Evolutionary conservation across 2,329 filamentous ascomycete species (phyloP).

Genomic region (Fusarium mundagurra): DNA sequence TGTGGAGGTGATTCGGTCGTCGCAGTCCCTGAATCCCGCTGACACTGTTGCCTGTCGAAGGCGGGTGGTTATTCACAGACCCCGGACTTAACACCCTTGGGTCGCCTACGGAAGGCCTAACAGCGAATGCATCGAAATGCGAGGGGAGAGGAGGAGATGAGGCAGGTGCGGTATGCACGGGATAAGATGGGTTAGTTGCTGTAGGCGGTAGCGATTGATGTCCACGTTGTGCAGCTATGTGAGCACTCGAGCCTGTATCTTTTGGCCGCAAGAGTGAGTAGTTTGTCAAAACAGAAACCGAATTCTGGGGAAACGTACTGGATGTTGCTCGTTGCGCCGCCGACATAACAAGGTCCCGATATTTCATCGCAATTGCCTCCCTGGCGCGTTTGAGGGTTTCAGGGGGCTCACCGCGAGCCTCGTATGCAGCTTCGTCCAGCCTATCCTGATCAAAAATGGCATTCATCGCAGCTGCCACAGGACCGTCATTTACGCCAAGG

Average conservation of each 20-base stretch:
- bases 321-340: slow-evolving; percentile 3
- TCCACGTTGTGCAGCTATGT: slow-evolving; percentile 7
- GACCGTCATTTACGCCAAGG: slow-evolving; percentile 38
- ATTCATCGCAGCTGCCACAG: slow-evolving; percentile 26
- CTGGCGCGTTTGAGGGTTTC: slow-evolving; percentile 20
- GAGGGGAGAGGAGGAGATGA: slow-evolving; percentile 5
- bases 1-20: slow-evolving; percentile 2
- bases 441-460: slow-evolving; percentile 41
- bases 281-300: neutral
- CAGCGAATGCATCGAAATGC: slow-evolving; percentile 9
- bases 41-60: slow-evolving; percentile 1
- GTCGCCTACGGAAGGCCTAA: neutral
- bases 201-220: slow-evolving; percentile 8
- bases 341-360: slow-evolving; percentile 18
- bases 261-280: slow-evolving; percentile 10
- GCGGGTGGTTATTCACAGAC: neutral
- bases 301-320: slow-evolving; percentile 22
- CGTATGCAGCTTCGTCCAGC: slow-evolving; percentile 30
- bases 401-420: neutral
- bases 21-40: slow-evolving; percentile 3
- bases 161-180: neutral
- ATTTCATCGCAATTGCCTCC: slow-evolving; percentile 1
- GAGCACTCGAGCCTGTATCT: slow-evolving; percentile 11
- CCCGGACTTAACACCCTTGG: slow-evolving; percentile 10
- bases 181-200: slow-evolving; percentile 3